These are phyloP conservation scores for Salix udensis DNA, from an alignment of 345 rosid genomes.

Conservation along the genomic window DNA sequence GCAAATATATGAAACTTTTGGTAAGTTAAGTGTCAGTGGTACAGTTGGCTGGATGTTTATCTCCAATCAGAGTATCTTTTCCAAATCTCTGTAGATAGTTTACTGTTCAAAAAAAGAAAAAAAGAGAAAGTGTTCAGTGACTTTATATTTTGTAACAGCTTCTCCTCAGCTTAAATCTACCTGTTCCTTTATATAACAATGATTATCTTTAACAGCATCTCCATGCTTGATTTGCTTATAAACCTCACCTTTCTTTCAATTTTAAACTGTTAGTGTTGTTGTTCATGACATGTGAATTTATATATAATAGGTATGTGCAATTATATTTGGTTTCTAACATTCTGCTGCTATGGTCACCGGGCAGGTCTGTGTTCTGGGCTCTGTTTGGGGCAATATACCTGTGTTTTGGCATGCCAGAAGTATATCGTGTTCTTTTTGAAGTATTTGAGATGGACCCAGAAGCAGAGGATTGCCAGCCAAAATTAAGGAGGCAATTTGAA, in stretches of 20 bases:
- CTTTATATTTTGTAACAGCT: not conserved
- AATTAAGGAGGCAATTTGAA: constrained; percentile 84
- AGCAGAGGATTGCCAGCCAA: constrained; percentile 87
- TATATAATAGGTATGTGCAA: not conserved
- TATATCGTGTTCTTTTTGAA: constrained; percentile 85
- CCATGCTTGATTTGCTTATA: not conserved
- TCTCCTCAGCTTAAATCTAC: too few species aligned
- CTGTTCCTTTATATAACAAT: not conserved
- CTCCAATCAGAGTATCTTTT: too few species aligned
- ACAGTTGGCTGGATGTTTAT: not conserved
- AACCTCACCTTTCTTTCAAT: not conserved
- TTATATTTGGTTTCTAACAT: not conserved
- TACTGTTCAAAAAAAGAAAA: too few species aligned
- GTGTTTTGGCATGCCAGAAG: constrained; percentile 97
- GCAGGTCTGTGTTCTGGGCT: constrained; percentile 92
- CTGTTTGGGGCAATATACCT: constrained; percentile 89
- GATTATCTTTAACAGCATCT: not conserved
- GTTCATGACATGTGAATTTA: not conserved
- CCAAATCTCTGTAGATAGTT: too few species aligned
- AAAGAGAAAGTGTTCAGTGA: too few species aligned
- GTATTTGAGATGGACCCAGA: constrained; percentile 99
- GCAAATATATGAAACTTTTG: not conserved
- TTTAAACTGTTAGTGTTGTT: not conserved
- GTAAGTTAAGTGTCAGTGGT: not conserved
- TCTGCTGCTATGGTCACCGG: constrained; percentile 7